Base-by-base conservation (phyloP, 768 basidiomycete species). In the Mycena amicta region DNA sequence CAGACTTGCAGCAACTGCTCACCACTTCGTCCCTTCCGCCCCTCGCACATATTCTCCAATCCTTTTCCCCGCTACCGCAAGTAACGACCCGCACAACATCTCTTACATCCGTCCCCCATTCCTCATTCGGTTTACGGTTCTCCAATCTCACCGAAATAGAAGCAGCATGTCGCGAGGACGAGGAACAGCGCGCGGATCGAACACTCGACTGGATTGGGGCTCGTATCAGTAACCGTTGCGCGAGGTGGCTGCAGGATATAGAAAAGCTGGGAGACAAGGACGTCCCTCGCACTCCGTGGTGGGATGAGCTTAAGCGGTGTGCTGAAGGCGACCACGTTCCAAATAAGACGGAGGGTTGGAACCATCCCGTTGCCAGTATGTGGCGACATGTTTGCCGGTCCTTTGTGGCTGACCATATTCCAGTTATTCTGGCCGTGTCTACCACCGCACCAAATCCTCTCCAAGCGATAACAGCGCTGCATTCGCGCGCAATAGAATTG, bases 151-250 rank as follows among this genome's bases (percentile, higher is more conserved):
- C 66, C 2, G 88, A 90, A 64, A 83, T 90, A 15, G 92, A 94
- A 68, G 71, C 77, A 18, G 88, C 88, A 15, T 90, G 88, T 63
- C 80, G 80, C 18, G 92, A 94, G 71, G 87, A 89, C 64, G 92
- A 93, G 62, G 88, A 90, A 60, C 74, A 84, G 63, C 88, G 92
- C 29, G 89, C 92, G 0, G 82, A 83, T 23, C 83, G 92, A 47
- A 87, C 84, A n/a, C 80, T 93, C 64, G 92, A 94, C 74, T 94
- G 92, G 92, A 88, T 94, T 62, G 82, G 88, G 33, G 83, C 84
- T 12, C 84, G 92, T 49, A 86, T 93, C 53, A 73, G 77, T 40
- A 80, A 77, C 60, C 80, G 84, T 56, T 86, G 86, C 57, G 72
- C 80, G 6, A 82, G 79, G 68, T 94, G 92, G 92, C 80, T 90